Evolutionary conservation across 225 moss, liverwort and hornwort genomes (phyloP).

Genomic region (Physcomitrellopsis africana): DNA sequence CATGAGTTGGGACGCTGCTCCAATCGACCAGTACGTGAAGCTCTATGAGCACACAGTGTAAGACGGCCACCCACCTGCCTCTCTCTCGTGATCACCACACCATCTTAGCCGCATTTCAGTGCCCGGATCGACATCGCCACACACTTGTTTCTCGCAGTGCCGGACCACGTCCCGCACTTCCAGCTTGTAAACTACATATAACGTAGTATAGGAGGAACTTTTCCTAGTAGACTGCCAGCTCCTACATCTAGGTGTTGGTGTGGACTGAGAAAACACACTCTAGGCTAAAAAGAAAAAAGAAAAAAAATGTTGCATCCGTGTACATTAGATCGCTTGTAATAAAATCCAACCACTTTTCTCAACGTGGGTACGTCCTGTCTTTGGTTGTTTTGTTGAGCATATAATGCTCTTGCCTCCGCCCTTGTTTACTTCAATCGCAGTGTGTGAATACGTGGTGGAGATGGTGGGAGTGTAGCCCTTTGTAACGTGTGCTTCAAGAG

Average conservation of each 20-base stretch:
- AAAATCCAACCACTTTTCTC: constrained; percentile 6
- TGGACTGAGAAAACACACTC: constrained; percentile 11
- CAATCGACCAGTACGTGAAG: constrained; percentile 75
- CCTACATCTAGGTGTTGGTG: constrained; percentile 19
- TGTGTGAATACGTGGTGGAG: no score
- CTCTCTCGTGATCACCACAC: constrained; percentile 29
- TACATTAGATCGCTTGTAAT: constrained; percentile 25
- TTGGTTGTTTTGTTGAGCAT: no score
- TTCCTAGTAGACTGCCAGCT: constrained; percentile 22
- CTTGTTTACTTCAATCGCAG: no score
- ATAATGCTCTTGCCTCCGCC: no score
- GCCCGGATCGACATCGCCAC: constrained; percentile 30
- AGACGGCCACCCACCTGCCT: constrained; percentile 38
- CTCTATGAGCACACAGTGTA: constrained; percentile 69
- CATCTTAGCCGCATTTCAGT: constrained; percentile 26
- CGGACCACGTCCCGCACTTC: constrained; percentile 36
- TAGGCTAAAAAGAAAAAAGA: no score
- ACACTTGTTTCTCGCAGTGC: constrained; percentile 23
- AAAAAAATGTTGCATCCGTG: constrained; percentile 21
- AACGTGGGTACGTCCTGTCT: constrained; percentile 8
- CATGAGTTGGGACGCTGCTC: constrained; percentile 73
- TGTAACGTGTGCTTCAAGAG: no score
- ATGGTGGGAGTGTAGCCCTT: no score
- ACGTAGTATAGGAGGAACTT: not conserved
- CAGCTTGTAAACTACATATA: constrained; percentile 23